These are phyloP conservation scores for Phytophthora constricta DNA, from an alignment of 352 stramenopile genomes.

Conservation along the genomic window DNA sequence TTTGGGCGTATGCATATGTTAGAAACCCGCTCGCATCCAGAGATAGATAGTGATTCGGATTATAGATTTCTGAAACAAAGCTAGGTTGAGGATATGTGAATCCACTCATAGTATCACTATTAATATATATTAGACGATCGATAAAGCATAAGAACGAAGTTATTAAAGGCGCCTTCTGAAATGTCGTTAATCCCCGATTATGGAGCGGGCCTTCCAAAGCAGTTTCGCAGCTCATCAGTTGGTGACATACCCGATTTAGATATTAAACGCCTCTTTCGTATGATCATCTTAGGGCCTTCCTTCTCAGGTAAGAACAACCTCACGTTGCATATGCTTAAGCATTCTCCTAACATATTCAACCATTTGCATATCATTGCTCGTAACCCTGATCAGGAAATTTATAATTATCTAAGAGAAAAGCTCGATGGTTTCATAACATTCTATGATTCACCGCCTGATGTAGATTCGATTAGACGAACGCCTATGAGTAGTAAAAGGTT, in stretches of 20 bases:
- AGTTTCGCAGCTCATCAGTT: not conserved
- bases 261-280: constrained; percentile 6
- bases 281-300: not conserved
- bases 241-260: not conserved
- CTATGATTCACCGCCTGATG: constrained; percentile 4
- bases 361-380: constrained; percentile 14
- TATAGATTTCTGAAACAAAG: not conserved
- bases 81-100: not conserved
- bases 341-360: constrained; percentile 6
- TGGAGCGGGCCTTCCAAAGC: not conserved
- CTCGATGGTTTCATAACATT: constrained; percentile 7
- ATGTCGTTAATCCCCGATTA: too few relatives aligned
- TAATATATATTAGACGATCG: too few relatives aligned
- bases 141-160: too few relatives aligned
- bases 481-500: constrained; percentile 2
- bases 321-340: not conserved
- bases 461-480: not conserved
- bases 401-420: constrained; percentile 12
- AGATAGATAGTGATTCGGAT: not conserved
- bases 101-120: too few relatives aligned
- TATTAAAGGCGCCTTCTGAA: too few relatives aligned
- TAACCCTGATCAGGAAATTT: constrained; percentile 2
- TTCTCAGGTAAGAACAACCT: constrained; percentile 19
- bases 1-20: not conserved
- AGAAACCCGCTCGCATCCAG: not conserved